These are phyloP conservation scores for Vitis hybrid DNA, from an alignment of 177 flowering plant genomes.

Conservation along the genomic window DNA sequence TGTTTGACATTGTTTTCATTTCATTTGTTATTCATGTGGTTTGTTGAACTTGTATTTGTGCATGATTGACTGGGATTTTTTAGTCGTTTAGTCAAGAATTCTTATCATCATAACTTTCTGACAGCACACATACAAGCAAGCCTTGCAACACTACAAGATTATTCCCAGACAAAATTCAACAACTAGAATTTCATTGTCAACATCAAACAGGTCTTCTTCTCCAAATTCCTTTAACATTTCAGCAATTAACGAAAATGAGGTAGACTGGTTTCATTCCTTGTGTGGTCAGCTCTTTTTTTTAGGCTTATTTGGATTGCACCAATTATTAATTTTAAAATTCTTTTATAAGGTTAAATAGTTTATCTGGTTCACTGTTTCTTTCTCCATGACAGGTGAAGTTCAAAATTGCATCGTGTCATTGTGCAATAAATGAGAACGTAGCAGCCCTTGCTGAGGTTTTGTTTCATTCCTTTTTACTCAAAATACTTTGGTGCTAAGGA, in stretches of 20 bases:
- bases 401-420: constrained; percentile 78
- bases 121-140: constrained; percentile 85
- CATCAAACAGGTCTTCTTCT: constrained; percentile 79
- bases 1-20: too few species aligned
- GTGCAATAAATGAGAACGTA: constrained; percentile 60
- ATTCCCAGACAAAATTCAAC: constrained; percentile 63
- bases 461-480: not conserved
- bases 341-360: not conserved
- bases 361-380: not conserved
- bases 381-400: constrained; percentile 72
- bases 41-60: not conserved
- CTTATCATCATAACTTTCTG: not conserved
- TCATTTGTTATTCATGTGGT: not conserved
- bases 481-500: not conserved
- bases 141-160: constrained; percentile 74
- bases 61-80: not conserved
- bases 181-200: constrained; percentile 62
- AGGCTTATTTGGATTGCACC: not conserved
- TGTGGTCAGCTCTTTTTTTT: not conserved
- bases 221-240: constrained; percentile 66
- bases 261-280: constrained; percentile 18
- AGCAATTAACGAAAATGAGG: constrained; percentile 90
- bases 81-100: not conserved
- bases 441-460: constrained; percentile 84
- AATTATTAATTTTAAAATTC: not conserved